A percentile compares a stretch with the other conserved stretches of the same genome.
phyloP scores from a whole-genome alignment of 2,329 filamentous ascomycete species.

The Hypoxylon sp. region DNA sequence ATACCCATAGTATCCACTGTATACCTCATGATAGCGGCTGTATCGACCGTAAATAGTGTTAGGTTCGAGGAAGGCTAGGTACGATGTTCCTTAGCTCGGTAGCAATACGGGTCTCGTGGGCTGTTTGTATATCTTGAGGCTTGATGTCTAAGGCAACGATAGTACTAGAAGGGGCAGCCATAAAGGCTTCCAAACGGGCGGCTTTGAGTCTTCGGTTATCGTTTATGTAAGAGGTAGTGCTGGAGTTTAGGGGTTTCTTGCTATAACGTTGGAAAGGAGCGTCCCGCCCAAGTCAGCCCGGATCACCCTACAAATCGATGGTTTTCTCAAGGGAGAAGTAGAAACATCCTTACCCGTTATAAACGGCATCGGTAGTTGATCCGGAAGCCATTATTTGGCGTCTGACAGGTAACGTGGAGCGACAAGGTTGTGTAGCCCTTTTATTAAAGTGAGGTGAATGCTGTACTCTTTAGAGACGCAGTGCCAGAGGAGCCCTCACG shows the following conservation, averaged over 20 bases:
- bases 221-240: background rate
- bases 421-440: background rate
- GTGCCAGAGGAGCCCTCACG: background rate
- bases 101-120: background rate
- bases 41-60: background rate
- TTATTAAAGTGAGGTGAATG: background rate
- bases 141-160: background rate
- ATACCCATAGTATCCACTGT: background rate
- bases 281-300: background rate
- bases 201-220: background rate
- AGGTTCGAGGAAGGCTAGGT: background rate
- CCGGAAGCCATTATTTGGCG: background rate
- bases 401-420: background rate
- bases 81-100: background rate
- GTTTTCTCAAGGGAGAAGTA: background rate
- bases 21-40: background rate
- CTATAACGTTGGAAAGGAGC: background rate
- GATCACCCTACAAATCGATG: background rate
- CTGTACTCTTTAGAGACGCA: background rate
- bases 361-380: conserved; percentile 1
- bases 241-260: background rate
- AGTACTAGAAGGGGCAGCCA: background rate
- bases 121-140: background rate
- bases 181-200: background rate
- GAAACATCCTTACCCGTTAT: background rate